These are phyloP conservation scores for Beauveria asiatica DNA, from an alignment of 2,329 filamentous ascomycete genomes.

Conservation along the genomic window DNA sequence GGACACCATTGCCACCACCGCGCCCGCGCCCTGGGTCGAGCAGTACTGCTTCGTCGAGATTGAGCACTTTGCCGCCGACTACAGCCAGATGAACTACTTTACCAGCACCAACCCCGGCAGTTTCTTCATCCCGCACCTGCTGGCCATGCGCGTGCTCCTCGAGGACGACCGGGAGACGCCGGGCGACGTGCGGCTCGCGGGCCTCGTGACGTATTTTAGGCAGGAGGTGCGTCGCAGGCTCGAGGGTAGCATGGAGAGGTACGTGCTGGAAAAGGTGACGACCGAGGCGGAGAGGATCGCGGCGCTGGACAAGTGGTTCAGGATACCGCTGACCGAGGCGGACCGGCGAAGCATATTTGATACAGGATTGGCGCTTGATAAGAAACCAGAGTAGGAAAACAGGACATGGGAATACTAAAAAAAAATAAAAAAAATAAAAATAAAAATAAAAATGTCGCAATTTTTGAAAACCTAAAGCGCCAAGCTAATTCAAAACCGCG, in stretches of 20 bases:
- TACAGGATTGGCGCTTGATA: conserved; percentile 16
- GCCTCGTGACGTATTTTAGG: conserved; percentile 35
- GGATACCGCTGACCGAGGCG: conserved; percentile 34
- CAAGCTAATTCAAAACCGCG: background rate
- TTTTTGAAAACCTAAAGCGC: background rate
- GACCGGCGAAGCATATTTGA: conserved; percentile 42
- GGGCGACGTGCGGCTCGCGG: conserved; percentile 17
- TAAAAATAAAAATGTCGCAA: background rate
- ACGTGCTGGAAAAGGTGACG: conserved; percentile 33
- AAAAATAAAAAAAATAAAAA: no score
- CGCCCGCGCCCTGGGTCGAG: conserved; percentile 31
- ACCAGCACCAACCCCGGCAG: conserved; percentile 27
- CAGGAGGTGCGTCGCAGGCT: conserved; percentile 36
- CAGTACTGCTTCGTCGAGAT: conserved; percentile 44
- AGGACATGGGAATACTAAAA: background rate
- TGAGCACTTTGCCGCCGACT: conserved; percentile 39
- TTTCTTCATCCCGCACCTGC: conserved; percentile 29
- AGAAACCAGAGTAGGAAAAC: background rate
- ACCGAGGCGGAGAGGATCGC: conserved; percentile 40
- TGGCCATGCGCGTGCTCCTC: conserved; percentile 25
- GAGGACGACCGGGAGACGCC: conserved; percentile 14
- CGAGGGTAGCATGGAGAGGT: conserved; percentile 23
- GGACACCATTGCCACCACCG: conserved; percentile 13
- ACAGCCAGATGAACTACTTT: conserved; percentile 36
- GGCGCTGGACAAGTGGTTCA: conserved; percentile 42